Conservation (phyloP, 371 early-diverging fungal genomes). For the Actinomucor elegans region DNA sequence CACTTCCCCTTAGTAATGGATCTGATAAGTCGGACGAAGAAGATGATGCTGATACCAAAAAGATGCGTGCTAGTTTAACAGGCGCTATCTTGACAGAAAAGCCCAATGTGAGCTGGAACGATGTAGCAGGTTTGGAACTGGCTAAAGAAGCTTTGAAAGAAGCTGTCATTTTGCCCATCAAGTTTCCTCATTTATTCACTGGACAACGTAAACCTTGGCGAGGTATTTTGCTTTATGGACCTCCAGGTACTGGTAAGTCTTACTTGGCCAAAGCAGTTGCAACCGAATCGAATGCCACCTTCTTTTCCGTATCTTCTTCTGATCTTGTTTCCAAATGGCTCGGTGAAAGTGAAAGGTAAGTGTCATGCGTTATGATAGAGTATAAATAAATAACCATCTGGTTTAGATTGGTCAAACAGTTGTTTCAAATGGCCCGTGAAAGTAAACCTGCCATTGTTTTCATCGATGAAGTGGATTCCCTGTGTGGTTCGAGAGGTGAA, state of each 20-base stretch:
- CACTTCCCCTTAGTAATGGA: constrained; percentile 31
- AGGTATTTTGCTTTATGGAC: constrained; percentile 98
- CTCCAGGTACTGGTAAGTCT: constrained; percentile 98
- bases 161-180: constrained; percentile 97
- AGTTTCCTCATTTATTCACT: constrained; percentile 95
- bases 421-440: constrained; percentile 94
- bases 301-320: constrained; percentile 93
- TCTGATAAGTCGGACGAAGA: constrained; percentile 48
- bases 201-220: constrained; percentile 94
- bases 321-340: constrained; percentile 97
- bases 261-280: constrained; percentile 97
- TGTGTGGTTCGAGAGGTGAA: constrained; percentile 92
- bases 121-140: constrained; percentile 97
- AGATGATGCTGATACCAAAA: constrained; percentile 88
- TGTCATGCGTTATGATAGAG: no score
- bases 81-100: constrained; percentile 91
- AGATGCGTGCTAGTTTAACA: constrained; percentile 75
- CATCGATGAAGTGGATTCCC: constrained; percentile 97
- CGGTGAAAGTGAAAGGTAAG: constrained; percentile 96
- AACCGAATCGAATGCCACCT: constrained; percentile 93
- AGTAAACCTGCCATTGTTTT: constrained; percentile 94
- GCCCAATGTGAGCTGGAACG: constrained; percentile 95
- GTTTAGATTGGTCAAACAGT: constrained; percentile 90
- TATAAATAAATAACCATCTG: no score
- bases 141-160: constrained; percentile 99